Base-by-base conservation (phyloP, 306 rosid species). In the Elaeagnus macrophylla region DNA sequence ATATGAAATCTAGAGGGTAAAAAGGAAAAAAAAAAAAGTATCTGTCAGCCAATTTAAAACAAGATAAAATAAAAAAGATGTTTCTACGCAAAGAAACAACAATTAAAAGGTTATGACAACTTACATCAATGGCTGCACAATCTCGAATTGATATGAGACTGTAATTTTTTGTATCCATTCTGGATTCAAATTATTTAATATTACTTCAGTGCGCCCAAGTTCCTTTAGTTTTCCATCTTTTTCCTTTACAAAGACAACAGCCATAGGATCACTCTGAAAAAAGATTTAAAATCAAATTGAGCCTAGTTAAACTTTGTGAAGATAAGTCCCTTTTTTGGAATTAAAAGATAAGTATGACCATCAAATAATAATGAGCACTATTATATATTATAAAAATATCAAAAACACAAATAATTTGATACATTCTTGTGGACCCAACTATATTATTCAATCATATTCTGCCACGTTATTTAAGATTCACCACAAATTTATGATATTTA, bases 261-360 rank as follows among this genome's bases (percentile, higher is more conserved):
- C 83, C 94, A 90, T 90, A 9, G 97, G 95, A 77, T 90, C 97
- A 70, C 97, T 69, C 76, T 77, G 82, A n/a, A 39, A 65, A 17
- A 8, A 53, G 0, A 59, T 2, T 41, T 54, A 13, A 13, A 10
- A 61, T 16, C 17, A 18, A 36, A 37, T 54, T 48, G 18, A 46
- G 57, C 51, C 13, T 25, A n/a, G n/a, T n/a, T n/a, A n/a, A n/a
- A n/a, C n/a, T n/a, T n/a, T n/a, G n/a, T n/a, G n/a, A n/a, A n/a
- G n/a, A n/a, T n/a, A n/a, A n/a, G n/a, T n/a, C n/a, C n/a, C n/a
- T n/a, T n/a, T n/a, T n/a, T n/a, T n/a, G n/a, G n/a, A n/a, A n/a
- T n/a, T n/a, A n/a, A n/a, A n/a, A n/a, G n/a, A n/a, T n/a, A n/a
- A n/a, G n/a, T n/a, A n/a, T n/a, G n/a, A n/a, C n/a, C n/a, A n/a